Evolutionary conservation across 306 rosid species (phyloP).

Genomic region (Trifolium repens): DNA sequence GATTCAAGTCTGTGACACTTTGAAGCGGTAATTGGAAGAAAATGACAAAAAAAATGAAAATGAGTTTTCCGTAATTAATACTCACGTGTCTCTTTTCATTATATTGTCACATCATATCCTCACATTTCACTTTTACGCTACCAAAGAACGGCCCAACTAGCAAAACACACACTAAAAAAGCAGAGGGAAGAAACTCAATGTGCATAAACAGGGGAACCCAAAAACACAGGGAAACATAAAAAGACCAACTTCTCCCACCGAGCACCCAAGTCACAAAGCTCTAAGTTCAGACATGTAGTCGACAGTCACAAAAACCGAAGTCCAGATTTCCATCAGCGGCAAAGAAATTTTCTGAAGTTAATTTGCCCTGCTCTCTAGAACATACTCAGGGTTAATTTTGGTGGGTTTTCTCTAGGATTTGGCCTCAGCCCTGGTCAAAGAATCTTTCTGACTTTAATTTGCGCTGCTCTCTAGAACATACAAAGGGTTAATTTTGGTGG

Average conservation of each 20-base stretch:
- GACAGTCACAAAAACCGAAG: neutral
- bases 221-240: neutral
- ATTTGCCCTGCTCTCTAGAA: neutral
- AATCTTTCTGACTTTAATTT: no score
- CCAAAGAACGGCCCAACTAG: neutral
- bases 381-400: constrained; percentile 12
- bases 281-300: neutral
- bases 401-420: neutral
- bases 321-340: neutral
- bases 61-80: neutral
- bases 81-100: neutral
- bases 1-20: neutral
- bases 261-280: neutral
- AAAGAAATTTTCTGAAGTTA: neutral
- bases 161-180: neutral
- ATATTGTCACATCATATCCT: neutral
- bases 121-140: constrained; percentile 10
- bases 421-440: no score
- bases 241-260: neutral
- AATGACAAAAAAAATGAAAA: neutral
- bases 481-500: constrained; percentile 14
- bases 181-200: neutral
- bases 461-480: neutral
- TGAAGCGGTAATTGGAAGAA: neutral
- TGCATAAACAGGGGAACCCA: constrained; percentile 9